These are phyloP conservation scores for Gastrolobium villosum DNA, from an alignment of 306 rosid species.

Conservation along the genomic window DNA sequence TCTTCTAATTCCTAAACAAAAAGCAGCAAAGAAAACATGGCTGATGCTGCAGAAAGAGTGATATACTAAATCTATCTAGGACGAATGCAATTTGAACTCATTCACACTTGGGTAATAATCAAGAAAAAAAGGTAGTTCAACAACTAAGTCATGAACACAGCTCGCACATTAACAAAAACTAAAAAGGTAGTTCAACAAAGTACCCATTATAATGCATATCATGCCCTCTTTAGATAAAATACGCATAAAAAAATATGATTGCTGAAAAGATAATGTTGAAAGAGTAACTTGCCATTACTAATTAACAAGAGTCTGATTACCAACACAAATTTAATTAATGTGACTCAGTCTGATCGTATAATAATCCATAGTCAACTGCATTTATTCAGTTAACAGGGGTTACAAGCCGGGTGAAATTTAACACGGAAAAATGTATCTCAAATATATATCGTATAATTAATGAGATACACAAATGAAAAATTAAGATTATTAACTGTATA, in stretches of 20 bases:
- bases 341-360: slow-evolving; percentile 14
- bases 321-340: neutral
- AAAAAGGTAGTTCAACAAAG: slow-evolving; percentile 8
- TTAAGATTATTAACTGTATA: neutral
- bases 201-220: neutral
- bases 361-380: neutral
- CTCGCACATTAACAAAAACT: slow-evolving; percentile 29
- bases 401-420: slow-evolving; percentile 22
- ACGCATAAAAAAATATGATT: neutral
- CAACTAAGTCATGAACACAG: slow-evolving; percentile 12
- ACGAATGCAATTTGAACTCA: slow-evolving; percentile 28
- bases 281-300: neutral
- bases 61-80: slow-evolving; percentile 19
- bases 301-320: slow-evolving; percentile 24
- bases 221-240: neutral
- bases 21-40: slow-evolving; percentile 30
- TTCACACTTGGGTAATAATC: slow-evolving; percentile 27
- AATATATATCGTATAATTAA: neutral
- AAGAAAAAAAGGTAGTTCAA: slow-evolving; percentile 20
- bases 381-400: slow-evolving; percentile 14
- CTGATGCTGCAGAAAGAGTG: slow-evolving; percentile 9
- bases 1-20: slow-evolving; percentile 81
- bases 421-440: neutral
- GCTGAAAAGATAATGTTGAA: slow-evolving; percentile 28
- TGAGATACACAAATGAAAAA: neutral